phyloP scores from a whole-genome alignment of 179 eudicot species.

The Beta lomatogona region DNA sequence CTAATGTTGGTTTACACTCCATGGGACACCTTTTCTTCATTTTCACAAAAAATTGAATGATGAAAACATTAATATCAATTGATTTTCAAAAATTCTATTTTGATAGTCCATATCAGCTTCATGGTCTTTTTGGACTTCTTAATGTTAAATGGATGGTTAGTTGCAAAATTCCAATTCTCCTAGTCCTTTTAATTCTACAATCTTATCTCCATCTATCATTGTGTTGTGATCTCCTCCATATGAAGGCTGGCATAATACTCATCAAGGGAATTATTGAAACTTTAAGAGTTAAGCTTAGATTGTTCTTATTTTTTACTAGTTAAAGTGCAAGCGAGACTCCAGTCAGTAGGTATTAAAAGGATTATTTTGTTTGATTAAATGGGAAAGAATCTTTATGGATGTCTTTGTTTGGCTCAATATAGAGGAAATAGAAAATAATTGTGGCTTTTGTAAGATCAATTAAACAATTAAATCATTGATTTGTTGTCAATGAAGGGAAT shows the following conservation, averaged over 20 bases:
- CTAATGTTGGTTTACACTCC: neutral
- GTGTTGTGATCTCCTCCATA: neutral
- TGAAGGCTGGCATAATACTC: neutral
- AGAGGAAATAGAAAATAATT: neutral
- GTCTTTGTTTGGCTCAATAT: no score
- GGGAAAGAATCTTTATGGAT: no score
- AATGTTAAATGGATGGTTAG: neutral
- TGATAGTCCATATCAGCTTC: neutral
- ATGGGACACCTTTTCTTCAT: neutral
- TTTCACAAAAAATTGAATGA: neutral
- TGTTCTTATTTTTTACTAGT: no score
- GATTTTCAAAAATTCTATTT: neutral
- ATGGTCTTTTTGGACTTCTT: neutral
- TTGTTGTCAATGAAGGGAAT: neutral
- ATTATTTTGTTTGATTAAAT: no score
- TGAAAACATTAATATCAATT: neutral
- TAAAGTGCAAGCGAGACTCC: no score
- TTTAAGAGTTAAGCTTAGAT: neutral
- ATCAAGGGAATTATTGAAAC: neutral
- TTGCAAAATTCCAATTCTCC: neutral
- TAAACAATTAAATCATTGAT: neutral
- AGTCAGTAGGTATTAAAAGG: no score
- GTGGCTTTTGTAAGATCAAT: no score
- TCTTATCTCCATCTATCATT: neutral
- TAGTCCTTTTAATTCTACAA: neutral